Base-by-base conservation (phyloP, 1,284 basidiomycete genomes). In the Athelia sp. region DNA sequence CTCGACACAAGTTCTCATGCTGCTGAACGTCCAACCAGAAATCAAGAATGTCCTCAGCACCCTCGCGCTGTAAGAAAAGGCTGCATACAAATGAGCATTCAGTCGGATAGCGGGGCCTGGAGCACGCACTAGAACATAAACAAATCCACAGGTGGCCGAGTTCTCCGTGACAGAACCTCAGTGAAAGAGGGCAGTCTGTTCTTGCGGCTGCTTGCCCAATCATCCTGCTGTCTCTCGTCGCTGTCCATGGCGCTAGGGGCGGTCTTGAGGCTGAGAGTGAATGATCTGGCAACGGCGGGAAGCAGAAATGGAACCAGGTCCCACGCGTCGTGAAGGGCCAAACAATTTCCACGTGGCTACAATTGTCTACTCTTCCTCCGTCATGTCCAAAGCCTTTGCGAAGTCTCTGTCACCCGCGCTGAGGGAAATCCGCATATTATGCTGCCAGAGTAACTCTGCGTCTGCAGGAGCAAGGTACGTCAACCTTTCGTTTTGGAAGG, bases 1-100 rank as follows among this genome's bases (percentile, higher is more conserved):
- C 96, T 52, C 94, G 82, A 70, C 95, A 99, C 40, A 99, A 82
- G 65, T 98, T 98, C 72, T 98, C 97, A 66, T 99, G 96, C 71
- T 98, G 96, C 62, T 98, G 93, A 2, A 98, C 96, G 63, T 99
- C 96, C 29, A 99, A 82, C 95, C 95, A 99, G 61, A 99, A 99
- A 68, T 98, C 96, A 46, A 99, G 74, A 38, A 95, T 90, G 65
- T 98, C 95, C 65, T 98, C 95, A 49, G 92, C 85, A 29, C 90
- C 87, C 70, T 98, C 94, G 35, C 94, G 82, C 65, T 98, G 93
- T 36, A 98, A 74, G 65, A 95, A 97, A 52, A 90, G 76, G 64
- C 88, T 90, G 24, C 24, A 46, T 32, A 43, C 22, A 50, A 48
- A 51, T 43, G 52, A 45, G 31, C 43, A 40, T 29, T 29, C 26